Evolutionary conservation across 306 rosid genomes (phyloP), one percentile per base, ranked within the genome.

Genomic region (Quercus parvula): DNA sequence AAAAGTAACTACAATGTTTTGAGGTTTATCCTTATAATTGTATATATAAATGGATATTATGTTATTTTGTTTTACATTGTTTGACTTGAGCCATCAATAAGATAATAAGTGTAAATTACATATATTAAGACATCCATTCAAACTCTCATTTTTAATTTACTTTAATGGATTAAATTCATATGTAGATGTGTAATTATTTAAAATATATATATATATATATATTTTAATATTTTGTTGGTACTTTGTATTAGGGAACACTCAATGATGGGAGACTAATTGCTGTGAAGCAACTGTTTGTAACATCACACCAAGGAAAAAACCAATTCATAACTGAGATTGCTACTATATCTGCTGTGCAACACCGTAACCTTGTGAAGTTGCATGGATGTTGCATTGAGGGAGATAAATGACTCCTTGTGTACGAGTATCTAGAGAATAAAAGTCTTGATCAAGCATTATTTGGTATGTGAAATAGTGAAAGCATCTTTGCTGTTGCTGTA

Each of bases 391-490:
- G 97, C 84, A 71, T 85, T 13, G 96, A 94, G 64, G 96, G 94
- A 64, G 78, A 74, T 59, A 88, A 89, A 58, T 79, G 89, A 62
- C 98, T 91, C 75, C 94, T 94, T 35, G 95, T 94, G 30, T 91
- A 89, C 6, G 97, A 94, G 86, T 94, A 82, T 80, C 86, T 90
- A 10, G 95, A 91, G 78, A 94, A 94, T 72, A 91, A 87, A 83
- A 91, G 97, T 77, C 94, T 91, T 77, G 95, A 91, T 85, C 97
- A 87, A 92, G 97, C 96, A 82, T 38, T 94, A 76, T 94, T 94
- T 83, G 97, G 97, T 92, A 88, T 17, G 70, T 28, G 20, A 24
- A 24, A 24, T 1, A 24, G 24, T 24, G 24, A 28, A 31, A 28
- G 44, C 17, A 5, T 59, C 6, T 24, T 24, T 25, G 18, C 17